Evolutionary conservation across 73 alveolate species (phyloP).

Genomic region (Blepharisma japonicum): DNA sequence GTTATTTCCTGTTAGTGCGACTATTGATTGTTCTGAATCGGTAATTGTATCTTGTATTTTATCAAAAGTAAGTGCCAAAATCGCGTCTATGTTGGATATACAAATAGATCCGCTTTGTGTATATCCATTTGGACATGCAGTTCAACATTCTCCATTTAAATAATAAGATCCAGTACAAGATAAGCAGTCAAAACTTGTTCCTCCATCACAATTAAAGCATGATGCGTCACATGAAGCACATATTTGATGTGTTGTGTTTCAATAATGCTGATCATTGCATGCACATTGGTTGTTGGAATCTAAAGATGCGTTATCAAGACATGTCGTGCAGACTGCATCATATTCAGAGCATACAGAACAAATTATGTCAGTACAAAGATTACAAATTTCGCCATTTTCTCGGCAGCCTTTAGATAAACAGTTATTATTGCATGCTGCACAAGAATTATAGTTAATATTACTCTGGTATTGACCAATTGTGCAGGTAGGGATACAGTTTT

Average conservation of each 20-base stretch:
- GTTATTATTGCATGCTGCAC: not conserved
- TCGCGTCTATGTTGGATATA: too few species aligned
- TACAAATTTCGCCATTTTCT: not conserved
- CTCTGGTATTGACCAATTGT: not conserved
- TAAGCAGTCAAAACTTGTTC: too few species aligned
- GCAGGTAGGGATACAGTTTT: not conserved
- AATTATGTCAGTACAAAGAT: not conserved
- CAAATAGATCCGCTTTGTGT: too few species aligned
- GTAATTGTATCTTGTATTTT: too few species aligned
- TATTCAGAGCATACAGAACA: not conserved
- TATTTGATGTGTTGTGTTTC: too few species aligned
- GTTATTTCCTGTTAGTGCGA: not conserved
- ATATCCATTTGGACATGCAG: too few species aligned
- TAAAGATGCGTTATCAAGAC: too few species aligned
- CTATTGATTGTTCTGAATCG: not conserved
- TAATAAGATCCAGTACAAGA: too few species aligned
- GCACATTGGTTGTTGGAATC: not conserved
- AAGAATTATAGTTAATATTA: not conserved
- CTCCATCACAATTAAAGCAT: not conserved
- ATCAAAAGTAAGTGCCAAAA: too few species aligned
- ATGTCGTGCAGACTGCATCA: not conserved
- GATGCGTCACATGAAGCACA: not conserved
- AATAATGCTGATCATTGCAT: not conserved
- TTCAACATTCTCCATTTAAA: too few species aligned
- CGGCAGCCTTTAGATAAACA: not conserved